These are phyloP conservation scores for Evernia prunastri DNA, from an alignment of 495 filamentous ascomycete genomes.

Conservation along the genomic window DNA sequence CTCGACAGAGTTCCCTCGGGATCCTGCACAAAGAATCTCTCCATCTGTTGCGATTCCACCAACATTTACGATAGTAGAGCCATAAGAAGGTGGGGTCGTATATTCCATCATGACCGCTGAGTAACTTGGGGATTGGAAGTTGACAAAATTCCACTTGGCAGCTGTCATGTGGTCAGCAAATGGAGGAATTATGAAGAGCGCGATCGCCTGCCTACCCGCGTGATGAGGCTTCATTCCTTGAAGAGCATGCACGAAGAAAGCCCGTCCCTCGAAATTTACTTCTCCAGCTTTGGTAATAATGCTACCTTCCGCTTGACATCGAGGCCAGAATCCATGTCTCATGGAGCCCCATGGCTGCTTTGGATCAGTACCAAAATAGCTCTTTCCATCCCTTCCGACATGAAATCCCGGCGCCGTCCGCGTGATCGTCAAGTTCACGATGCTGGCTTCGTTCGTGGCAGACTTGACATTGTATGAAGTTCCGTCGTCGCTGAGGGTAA, in stretches of 20 bases:
- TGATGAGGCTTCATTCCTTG: conserved; percentile 99
- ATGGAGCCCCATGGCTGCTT: conserved; percentile 85
- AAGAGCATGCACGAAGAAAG: conserved; percentile 71
- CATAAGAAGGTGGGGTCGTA: conserved; percentile 92
- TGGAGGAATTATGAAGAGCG: not conserved
- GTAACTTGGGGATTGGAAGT: conserved; percentile 82
- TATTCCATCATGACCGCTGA: conserved; percentile 94
- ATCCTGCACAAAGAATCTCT: conserved; percentile 68
- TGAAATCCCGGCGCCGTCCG: conserved; percentile 73
- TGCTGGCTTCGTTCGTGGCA: conserved; percentile 61
- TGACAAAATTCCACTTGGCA: conserved; percentile 85
- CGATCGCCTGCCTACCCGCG: conserved; percentile 51
- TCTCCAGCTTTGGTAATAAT: conserved; percentile 78
- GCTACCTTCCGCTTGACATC: conserved; percentile 70
- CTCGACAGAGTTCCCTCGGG: conserved; percentile 46
- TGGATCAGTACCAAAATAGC: conserved; percentile 77
- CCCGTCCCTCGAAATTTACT: conserved; percentile 74
- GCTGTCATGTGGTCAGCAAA: conserved; percentile 42
- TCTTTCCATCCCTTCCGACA: conserved; percentile 79
- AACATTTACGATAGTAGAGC: conserved; percentile 77
- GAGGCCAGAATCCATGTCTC: conserved; percentile 88
- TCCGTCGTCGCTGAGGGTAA: conserved; percentile 79
- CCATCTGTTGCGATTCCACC: conserved; percentile 75
- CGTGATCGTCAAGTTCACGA: conserved; percentile 79
- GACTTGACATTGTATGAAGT: conserved; percentile 80